Base-by-base conservation (phyloP, 148 eudicot species). In the Rhododendron henanense region DNA sequence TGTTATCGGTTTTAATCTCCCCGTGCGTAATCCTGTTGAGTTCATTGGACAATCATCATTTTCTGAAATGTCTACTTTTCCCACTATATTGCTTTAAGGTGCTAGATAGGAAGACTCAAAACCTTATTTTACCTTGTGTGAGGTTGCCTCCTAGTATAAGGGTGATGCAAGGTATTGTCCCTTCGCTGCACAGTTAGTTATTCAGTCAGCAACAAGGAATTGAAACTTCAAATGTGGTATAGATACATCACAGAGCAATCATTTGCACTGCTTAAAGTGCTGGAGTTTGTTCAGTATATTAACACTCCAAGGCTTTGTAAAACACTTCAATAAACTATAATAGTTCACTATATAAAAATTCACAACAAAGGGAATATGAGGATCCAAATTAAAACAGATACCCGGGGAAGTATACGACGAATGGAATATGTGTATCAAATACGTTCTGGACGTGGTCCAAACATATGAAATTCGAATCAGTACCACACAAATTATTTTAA, bases 101-200 rank as follows among this genome's bases (percentile, higher is more conserved):
- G 77, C 41, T 23, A 21, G 21, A 75, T 50, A 3, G 75, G 14
- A 19, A 37, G 50, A 50, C 57, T 53, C 4, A 37, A 2, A 86
- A 55, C 50, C 50, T 44, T 37, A 75, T 65, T 11, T 83, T 93
- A 94, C 98, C 98, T 94, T 91, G 92, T 76, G 88, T 90, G 73
- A 96, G 92, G 87, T 96, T 96, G 84, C 96, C 97, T 71, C 98
- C 98, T 14, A 96, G 88, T 73, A 96, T 94, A 85, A 96, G 96
- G 77, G 93, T 96, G 89, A 91, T 93, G 85, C 94, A 90, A 23
- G 98, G 98, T 88, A 93, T 91, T 35, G 96, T 88, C 74, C 92
- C 98, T 87, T 90, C 88, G 88, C 98, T 94, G 81, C 83, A 88
- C 69, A 77, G 8, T 82, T 18, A 81, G 51, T 67, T 31, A 63